Evolutionary conservation across 108 stramenopile species (phyloP).

Genomic region (Pseudonitzschia delicatissima): DNA sequence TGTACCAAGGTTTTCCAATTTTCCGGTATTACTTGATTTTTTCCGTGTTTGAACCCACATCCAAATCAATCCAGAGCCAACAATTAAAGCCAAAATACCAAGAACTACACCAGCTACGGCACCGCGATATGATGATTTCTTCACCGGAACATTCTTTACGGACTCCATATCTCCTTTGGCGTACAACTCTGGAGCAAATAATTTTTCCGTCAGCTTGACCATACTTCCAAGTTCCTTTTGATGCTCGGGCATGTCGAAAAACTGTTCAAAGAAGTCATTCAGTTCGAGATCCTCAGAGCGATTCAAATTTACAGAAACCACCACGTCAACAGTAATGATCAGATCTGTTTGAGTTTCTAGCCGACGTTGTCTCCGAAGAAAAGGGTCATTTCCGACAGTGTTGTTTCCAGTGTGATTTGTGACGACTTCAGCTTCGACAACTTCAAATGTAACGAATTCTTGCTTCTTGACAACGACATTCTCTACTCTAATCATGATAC

Average conservation of each 20-base stretch:
- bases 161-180: not conserved
- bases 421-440: too few species aligned
- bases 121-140: not conserved
- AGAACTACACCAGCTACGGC: conserved; percentile 2
- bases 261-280: conserved; percentile 1
- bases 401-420: not conserved
- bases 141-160: not conserved
- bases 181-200: conserved; percentile 1
- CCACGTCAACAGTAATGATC: not conserved
- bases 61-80: conserved; percentile 12
- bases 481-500: conserved; percentile 4
- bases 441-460: not conserved
- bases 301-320: not conserved
- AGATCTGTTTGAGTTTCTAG: not conserved
- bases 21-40: not conserved
- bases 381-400: not conserved
- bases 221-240: not conserved
- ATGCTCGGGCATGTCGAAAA: not conserved
- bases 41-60: conserved; percentile 8
- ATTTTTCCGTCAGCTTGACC: not conserved
- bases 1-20: not conserved
- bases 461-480: conserved; percentile 1
- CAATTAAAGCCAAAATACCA: not conserved
- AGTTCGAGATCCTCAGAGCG: not conserved
- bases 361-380: not conserved